Conservation (phyloP, 2,329 filamentous ascomycete species). For the Claviceps citrina region DNA sequence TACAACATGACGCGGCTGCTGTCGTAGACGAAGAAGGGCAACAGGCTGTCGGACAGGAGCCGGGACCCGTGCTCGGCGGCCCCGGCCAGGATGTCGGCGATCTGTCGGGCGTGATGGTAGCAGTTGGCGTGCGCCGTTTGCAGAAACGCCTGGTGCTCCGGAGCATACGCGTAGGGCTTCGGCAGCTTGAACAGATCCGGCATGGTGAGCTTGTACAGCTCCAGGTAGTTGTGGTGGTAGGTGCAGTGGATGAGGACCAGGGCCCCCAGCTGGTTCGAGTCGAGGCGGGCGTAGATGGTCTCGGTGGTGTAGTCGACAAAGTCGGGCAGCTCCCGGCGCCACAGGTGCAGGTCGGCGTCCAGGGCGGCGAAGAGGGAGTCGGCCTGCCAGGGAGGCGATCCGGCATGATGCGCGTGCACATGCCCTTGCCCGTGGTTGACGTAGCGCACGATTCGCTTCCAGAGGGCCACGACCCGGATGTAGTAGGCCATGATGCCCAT, state of each 20-base stretch:
- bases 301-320: constrained; percentile 28
- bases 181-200: constrained; percentile 28
- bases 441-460: constrained; percentile 27
- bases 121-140: constrained; percentile 22
- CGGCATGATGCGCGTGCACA: too few species aligned
- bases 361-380: constrained; percentile 28
- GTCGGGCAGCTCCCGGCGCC: constrained; percentile 27
- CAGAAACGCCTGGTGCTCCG: constrained; percentile 22
- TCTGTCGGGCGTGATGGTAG: constrained; percentile 24
- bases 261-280: constrained; percentile 30
- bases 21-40: constrained; percentile 32
- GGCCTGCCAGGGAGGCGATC: constrained; percentile 25
- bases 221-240: constrained; percentile 29
- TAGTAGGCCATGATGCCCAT: constrained; percentile 31
- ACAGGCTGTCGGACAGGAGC: constrained; percentile 27
- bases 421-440: constrained; percentile 27
- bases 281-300: constrained; percentile 30
- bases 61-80: constrained; percentile 25
- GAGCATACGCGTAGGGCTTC: constrained; percentile 24
- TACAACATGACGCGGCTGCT: constrained; percentile 33
- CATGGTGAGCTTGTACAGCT: constrained; percentile 31
- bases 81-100: constrained; percentile 23
- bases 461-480: constrained; percentile 25
- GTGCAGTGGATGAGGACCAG: constrained; percentile 30
- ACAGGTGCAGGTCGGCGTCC: constrained; percentile 24